Evolutionary conservation across 352 stramenopile species (phyloP), one percentile per base, ranked within the genome.

Genomic region (Vaucheria bursata): DNA sequence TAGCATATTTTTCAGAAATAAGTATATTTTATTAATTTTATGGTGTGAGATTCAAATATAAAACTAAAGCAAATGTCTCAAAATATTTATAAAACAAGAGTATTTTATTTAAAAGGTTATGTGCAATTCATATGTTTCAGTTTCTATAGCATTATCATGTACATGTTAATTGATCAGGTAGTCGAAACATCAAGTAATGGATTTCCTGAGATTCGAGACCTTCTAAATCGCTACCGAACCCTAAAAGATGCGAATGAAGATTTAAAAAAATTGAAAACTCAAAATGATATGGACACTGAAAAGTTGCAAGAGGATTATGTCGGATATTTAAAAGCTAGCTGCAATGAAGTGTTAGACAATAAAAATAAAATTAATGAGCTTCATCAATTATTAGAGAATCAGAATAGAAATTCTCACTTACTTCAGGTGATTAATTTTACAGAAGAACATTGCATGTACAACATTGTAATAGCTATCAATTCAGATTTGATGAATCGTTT

Each of bases 231-330:
- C 5, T 95, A 95, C 84, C 90, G 90, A 45, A 97, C 91, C 7
- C 84, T 97, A 25, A 91, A 92, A 65, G 90, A 94, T 75, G 93
- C 91, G 12, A 97, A 97, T 81, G 89, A 95, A 75, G 86, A 93
- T 40, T 88, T 95, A 66, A 95, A 91, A 76, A 89, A 94, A 74
- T 81, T 78, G 35, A 93, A 95, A 75, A 72, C 71, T 25, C 52
- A 71, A 35, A 77, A 76, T 39, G 74, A 86, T 59, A 49, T 38
- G 0, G 81, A 86, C 36, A 85, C 75, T 2, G 73, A 85, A 68
- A 59, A 40, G 37, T 45, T 86, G 5, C 18, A 76, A 18, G 71
- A 71, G 40, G 73, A 83, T 53, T 73, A 78, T 32, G 94, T 94
- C 79, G 90, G 93, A 77, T 86, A 92, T 53, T 87, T 94, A 40